A percentile compares a stretch with the other conserved stretches of the same genome.
phyloP scores from a whole-genome alignment of 2,329 filamentous ascomycete species.

The Coccinonectria pachysandricola region DNA sequence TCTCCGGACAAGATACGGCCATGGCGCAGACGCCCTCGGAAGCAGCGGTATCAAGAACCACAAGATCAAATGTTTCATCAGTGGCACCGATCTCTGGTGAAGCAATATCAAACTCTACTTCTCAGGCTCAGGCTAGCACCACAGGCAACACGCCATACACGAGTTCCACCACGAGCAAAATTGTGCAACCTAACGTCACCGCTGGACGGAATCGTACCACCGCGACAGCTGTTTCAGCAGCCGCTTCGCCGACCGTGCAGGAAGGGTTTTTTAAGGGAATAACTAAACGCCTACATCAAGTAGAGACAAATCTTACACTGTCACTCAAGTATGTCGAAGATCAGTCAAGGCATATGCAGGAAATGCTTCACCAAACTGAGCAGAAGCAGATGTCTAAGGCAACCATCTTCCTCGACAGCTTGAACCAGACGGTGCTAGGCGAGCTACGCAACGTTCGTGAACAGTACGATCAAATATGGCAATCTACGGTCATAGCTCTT shows the following conservation, averaged over 20 bases:
- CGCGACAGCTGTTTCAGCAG: conserved; percentile 16
- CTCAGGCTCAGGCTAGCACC: too few species aligned
- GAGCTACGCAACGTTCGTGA: conserved; percentile 70
- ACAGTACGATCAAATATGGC: conserved; percentile 95
- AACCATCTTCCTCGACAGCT: conserved; percentile 64
- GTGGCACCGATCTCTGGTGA: too few species aligned
- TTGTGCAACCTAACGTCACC: conserved; percentile 7
- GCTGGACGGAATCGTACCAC: conserved; percentile 19
- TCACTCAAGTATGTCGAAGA: conserved; percentile 95
- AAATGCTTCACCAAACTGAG: conserved; percentile 78
- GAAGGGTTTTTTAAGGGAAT: conserved; percentile 98
- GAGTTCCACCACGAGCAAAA: too few species aligned
- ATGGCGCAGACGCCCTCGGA: too few species aligned
- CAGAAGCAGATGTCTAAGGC: conserved; percentile 80
- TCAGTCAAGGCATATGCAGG: conserved; percentile 80
- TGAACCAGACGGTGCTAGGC: conserved; percentile 79
- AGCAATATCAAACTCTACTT: conserved; percentile 7
- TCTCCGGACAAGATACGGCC: too few species aligned
- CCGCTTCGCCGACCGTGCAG: conserved; percentile 68
- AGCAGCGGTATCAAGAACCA: too few species aligned
- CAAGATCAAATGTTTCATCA: too few species aligned
- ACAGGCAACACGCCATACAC: too few species aligned
- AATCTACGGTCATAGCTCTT: conserved; percentile 84
- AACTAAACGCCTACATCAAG: conserved; percentile 79
- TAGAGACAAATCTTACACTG: conserved; percentile 86